Base-by-base conservation (phyloP, 257 asterid genomes). In the Fraxinus quadrangulata region DNA sequence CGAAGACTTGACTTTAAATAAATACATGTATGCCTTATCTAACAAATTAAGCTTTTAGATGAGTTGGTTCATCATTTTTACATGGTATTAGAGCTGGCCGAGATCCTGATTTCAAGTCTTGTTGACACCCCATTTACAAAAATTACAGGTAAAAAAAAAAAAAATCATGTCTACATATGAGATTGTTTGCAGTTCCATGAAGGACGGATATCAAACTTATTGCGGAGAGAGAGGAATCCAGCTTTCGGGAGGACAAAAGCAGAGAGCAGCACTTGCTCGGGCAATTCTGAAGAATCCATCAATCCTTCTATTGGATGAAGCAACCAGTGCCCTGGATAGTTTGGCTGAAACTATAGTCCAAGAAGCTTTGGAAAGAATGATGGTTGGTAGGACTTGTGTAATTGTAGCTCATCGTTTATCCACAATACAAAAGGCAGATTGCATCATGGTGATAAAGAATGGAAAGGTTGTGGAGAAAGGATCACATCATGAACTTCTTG, bases 181-280 rank as follows among this genome's bases (percentile, higher is more conserved):
- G 26, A n/a, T 56, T 19, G 63, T 19, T 54, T 9, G 85, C 82
- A 88, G 94, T 78, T 87, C 94, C 1, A 73, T 92, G 86, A 81
- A 85, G 69, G 84, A 87, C 28, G 93, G 94, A 49, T 90, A 92
- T 47, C 45, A 84, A 24, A 92, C 96, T n/a, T 88, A 80, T 16
- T 92, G 97, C 39, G 97, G 97, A 23, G 96, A 92, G 61, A 81
- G 96, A 84, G 96, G 97, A 67, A 84, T 84, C 2, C 94, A 90
- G 67, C 86, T 92, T 9, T 92, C 96, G 0, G 97, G 97, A 76
- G 96, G 97, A 21, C 97, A 92, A 47, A 90, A 86, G 83, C 96
- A 92, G 74, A 77, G 96, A 56, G 84, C 90, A 2, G 94, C 91
- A 21, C 85, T 92, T 24, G 94, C 93, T 5, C 89, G 97, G 56